Evolutionary conservation across 371 early-diverging fungal species (phyloP).

Genomic region (Dinochytrium kinnereticum): DNA sequence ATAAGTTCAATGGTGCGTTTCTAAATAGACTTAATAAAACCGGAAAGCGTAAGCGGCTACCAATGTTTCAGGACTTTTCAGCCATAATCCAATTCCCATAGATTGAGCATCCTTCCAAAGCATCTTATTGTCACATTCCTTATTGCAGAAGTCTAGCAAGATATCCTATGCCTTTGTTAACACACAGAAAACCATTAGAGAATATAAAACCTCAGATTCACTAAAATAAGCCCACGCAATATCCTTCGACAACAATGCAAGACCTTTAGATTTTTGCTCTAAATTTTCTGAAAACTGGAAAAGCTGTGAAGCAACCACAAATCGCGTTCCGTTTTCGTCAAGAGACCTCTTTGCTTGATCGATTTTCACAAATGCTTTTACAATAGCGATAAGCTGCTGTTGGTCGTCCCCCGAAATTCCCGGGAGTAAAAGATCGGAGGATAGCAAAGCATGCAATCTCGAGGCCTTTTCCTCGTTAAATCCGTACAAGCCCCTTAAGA

Average conservation of each 20-base stretch:
- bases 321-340: slow-evolving; percentile 91
- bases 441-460: slow-evolving; percentile 38
- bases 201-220: slow-evolving; percentile 81
- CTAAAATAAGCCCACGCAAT: slow-evolving; percentile 87
- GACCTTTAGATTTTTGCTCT: too few species aligned
- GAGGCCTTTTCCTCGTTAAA: slow-evolving; percentile 47
- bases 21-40: not conserved
- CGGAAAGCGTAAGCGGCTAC: slow-evolving; percentile 58
- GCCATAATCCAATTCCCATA: slow-evolving; percentile 87
- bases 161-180: slow-evolving; percentile 58
- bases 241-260: slow-evolving; percentile 73
- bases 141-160: slow-evolving; percentile 69
- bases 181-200: not conserved
- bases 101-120: slow-evolving; percentile 80
- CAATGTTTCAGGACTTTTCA: slow-evolving; percentile 74
- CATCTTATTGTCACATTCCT: slow-evolving; percentile 67
- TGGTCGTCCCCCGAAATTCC: slow-evolving; percentile 39
- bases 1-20: slow-evolving; percentile 78
- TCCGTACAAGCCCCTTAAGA: slow-evolving; percentile 22
- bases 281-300: slow-evolving; percentile 69
- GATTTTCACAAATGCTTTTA: slow-evolving; percentile 68
- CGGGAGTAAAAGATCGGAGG: slow-evolving; percentile 40
- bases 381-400: slow-evolving; percentile 63
- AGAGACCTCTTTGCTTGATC: slow-evolving; percentile 71
- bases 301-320: slow-evolving; percentile 72